Percentiles rank a stretch among this genome's conserved stretches.
These are phyloP conservation scores for Zymoseptoria pseudotritici DNA, from an alignment of 2,329 filamentous ascomycete genomes.

Conservation along the genomic window DNA sequence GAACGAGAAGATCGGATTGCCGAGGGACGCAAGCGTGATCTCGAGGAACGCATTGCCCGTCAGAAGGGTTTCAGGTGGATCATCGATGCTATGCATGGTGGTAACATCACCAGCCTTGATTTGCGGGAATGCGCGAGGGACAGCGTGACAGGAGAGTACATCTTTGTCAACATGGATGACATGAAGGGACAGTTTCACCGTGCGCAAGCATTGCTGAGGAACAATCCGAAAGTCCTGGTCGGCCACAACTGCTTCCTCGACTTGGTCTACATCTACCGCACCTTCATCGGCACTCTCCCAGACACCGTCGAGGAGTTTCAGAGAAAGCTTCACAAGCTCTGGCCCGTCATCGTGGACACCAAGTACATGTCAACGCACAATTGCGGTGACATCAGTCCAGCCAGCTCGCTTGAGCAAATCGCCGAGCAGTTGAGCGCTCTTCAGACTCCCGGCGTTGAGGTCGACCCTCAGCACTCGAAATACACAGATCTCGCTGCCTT, in stretches of 20 bases:
- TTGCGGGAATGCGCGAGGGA: constrained; percentile 31
- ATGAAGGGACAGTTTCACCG: constrained; percentile 33
- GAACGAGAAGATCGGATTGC: constrained; percentile 38
- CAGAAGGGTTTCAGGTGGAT: constrained; percentile 46
- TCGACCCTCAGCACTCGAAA: constrained; percentile 32
- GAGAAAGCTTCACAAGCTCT: constrained; percentile 43
- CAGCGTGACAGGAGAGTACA: constrained; percentile 27
- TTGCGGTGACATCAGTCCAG: constrained; percentile 45
- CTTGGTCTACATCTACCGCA: constrained; percentile 55
- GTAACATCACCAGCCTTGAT: constrained; percentile 32
- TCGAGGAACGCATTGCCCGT: constrained; percentile 34
- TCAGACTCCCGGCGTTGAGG: constrained; percentile 37
- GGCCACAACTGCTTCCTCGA: constrained; percentile 61
- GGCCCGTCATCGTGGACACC: constrained; percentile 54
- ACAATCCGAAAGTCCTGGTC: constrained; percentile 46
- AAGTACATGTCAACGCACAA: constrained; percentile 57
- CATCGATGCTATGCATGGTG: constrained; percentile 40
- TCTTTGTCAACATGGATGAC: constrained; percentile 30
- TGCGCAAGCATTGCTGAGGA: constrained; percentile 37
- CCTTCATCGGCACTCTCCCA: constrained; percentile 54
- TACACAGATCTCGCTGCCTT: constrained; percentile 36
- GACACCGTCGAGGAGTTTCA: constrained; percentile 48
- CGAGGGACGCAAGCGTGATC: constrained; percentile 31
- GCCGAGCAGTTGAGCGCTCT: constrained; percentile 34
- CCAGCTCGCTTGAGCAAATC: constrained; percentile 43